phyloP scores from a whole-genome alignment of 2,329 filamentous ascomycete genomes.

The Neocatenulostroma microsporum region DNA sequence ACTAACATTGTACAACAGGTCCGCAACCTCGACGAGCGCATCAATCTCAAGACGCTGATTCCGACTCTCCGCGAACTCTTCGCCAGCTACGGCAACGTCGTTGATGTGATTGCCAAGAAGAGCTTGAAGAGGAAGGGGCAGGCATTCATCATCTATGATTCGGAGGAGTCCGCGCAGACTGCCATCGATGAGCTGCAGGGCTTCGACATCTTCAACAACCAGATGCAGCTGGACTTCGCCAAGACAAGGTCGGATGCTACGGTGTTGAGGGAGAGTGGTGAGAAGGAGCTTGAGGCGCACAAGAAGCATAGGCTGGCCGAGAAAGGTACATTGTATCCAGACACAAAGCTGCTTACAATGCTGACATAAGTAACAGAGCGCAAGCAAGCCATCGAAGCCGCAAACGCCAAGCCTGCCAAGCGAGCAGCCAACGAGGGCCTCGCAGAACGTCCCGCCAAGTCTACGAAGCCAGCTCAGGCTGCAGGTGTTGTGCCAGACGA shows the following conservation, averaged over 20 bases:
- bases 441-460: constrained; percentile 57
- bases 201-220: constrained; percentile 87
- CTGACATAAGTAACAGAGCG: constrained; percentile 42
- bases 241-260: constrained; percentile 81
- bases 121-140: constrained; percentile 91
- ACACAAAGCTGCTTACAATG: not conserved
- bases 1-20: constrained; percentile 32
- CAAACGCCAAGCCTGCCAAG: constrained; percentile 38
- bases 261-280: constrained; percentile 62
- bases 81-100: constrained; percentile 74
- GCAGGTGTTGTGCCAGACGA: constrained; percentile 84
- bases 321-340: constrained; percentile 57
- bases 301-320: constrained; percentile 77
- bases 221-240: constrained; percentile 77
- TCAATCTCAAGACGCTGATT: constrained; percentile 71
- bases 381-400: constrained; percentile 75
- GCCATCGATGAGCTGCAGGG: constrained; percentile 87
- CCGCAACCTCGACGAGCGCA: constrained; percentile 85
- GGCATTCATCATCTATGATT: constrained; percentile 88
- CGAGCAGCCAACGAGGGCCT: constrained; percentile 51
- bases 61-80: constrained; percentile 70
- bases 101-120: constrained; percentile 80
- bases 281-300: constrained; percentile 79
- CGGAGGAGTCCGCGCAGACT: constrained; percentile 64
- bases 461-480: constrained; percentile 56